Evolutionary conservation across 2,329 filamentous ascomycete species (phyloP).

Genomic region (Penicillium fuscoglaucum): DNA sequence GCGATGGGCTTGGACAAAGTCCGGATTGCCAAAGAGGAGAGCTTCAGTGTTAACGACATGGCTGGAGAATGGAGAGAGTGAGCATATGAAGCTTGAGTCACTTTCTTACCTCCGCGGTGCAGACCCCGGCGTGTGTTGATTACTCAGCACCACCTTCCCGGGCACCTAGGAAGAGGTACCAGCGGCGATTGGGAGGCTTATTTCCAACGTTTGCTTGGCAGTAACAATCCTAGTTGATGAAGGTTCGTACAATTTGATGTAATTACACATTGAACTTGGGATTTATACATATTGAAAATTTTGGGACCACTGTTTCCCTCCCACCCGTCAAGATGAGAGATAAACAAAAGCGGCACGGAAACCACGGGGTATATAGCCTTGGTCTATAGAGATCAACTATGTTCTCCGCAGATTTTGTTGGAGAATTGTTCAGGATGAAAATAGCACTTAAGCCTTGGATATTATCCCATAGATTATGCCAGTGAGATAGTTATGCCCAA

Average conservation of each 20-base stretch:
- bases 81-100: slow-evolving; percentile 17
- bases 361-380: background rate
- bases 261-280: too few species aligned
- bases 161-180: background rate
- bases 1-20: slow-evolving; percentile 69
- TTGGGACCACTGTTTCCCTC: too few species aligned
- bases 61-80: slow-evolving; percentile 2
- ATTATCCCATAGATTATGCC: too few species aligned
- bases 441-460: too few species aligned
- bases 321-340: background rate
- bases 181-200: background rate
- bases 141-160: background rate
- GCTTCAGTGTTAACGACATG: slow-evolving; percentile 67
- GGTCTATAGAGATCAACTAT: background rate
- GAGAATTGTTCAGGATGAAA: too few species aligned
- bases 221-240: background rate
- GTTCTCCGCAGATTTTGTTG: background rate
- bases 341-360: background rate
- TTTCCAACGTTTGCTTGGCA: background rate
- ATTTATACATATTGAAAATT: too few species aligned
- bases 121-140: background rate
- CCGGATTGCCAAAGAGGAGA: slow-evolving; percentile 63
- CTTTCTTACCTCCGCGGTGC: background rate
- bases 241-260: background rate
- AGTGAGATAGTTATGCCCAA: too few species aligned